Base-by-base conservation (phyloP, 1,139 yeast species). In the Petasospora rhodanensis region DNA sequence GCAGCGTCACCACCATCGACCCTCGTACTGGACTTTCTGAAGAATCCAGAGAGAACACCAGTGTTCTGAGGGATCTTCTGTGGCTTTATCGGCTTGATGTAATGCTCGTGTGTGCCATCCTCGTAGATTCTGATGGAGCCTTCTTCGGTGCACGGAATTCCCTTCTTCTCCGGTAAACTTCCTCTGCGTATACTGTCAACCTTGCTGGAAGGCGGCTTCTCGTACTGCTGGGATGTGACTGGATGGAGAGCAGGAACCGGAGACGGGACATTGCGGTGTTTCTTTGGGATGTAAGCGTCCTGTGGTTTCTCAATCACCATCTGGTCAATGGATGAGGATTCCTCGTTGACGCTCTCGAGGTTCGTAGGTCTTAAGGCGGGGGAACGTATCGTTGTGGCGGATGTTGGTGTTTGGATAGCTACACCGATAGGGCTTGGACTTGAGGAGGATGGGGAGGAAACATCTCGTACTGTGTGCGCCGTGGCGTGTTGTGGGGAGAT, bases 91-190 rank as follows among this genome's bases (percentile, higher is more conserved):
- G 34, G 34, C 19, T 43, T 41, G 28, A 57, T 54, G 24, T 55
- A 51, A 43, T 63, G 68, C 33, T 59, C 63, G 45, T 63, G 68
- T 0, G 52, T 33, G 2, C 64, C 62, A 35, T 59, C 59, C 6
- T 57, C 55, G 24, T 44, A 57, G 2, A 61, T 28, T 18, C 49
- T 49, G 4, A 60, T 29, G 14, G 61, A 40, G 4, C 63, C 61
- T 21, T 53, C 57, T 26, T 41, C 42, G 6, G 31, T 27, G 18
- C 18, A 35, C 7, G 15, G 19, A 6, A 29, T 22, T 3, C 24
- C 18, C 18, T 22, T 13, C 17, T 32, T 24, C 17, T 13, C n/a
- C n/a, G n/a, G n/a, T n/a, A n/a, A n/a, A n/a, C n/a, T n/a, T n/a
- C n/a, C n/a, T n/a, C n/a, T n/a, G n/a, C n/a, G n/a, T n/a, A n/a